Evolutionary conservation across 1,284 basidiomycete species (phyloP).

Genomic region (Pseudomicrostroma phylloplanum): DNA sequence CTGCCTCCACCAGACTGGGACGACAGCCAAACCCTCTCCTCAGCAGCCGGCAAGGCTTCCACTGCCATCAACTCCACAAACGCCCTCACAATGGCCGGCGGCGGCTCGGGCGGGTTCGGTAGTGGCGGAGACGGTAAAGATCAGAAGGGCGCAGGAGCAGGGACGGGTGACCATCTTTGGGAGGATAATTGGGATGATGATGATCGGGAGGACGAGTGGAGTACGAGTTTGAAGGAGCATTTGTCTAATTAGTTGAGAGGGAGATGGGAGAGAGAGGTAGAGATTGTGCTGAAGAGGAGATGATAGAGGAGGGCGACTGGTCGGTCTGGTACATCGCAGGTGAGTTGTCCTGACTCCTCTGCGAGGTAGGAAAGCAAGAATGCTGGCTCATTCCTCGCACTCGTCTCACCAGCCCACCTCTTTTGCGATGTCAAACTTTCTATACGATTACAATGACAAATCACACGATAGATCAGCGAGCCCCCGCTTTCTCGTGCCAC

Average conservation of each 20-base stretch:
- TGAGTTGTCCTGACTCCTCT: too few species aligned
- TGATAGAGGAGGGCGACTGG: too few species aligned
- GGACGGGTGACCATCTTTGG: constrained; percentile 65
- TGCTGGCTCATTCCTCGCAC: too few species aligned
- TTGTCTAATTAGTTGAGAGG: neutral
- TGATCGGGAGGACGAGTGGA: constrained; percentile 95
- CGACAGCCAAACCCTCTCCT: constrained; percentile 63
- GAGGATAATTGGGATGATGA: constrained; percentile 99
- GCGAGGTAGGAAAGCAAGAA: too few species aligned
- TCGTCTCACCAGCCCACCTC: too few species aligned
- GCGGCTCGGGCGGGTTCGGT: constrained; percentile 4
- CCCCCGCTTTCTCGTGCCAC: too few species aligned
- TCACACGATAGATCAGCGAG: too few species aligned
- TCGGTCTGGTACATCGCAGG: too few species aligned
- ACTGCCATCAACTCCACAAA: constrained; percentile 7
- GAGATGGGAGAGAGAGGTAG: too few species aligned
- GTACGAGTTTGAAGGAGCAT: constrained; percentile 72
- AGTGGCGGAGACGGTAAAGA: neutral
- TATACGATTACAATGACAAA: too few species aligned
- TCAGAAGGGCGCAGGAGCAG: constrained; percentile 1
- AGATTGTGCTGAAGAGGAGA: too few species aligned
- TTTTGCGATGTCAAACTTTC: too few species aligned
- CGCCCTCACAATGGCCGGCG: constrained; percentile 15
- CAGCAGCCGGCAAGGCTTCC: constrained; percentile 7
- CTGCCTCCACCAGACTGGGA: constrained; percentile 64